Conservation (phyloP, 164 flowering plant species). For the Saururus chinensis region DNA sequence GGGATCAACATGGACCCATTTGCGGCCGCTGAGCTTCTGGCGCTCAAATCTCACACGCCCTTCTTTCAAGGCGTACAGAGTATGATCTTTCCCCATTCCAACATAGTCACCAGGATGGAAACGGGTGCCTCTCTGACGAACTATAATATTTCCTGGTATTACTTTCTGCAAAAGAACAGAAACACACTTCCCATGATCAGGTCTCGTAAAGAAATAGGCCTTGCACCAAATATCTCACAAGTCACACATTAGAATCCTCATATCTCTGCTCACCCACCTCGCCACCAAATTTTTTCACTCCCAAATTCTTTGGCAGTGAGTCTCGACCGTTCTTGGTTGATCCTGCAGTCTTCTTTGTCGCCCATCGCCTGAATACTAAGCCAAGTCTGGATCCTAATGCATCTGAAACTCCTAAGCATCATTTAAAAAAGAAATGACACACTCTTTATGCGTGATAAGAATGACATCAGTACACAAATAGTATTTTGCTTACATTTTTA, state of each 20-base stretch:
- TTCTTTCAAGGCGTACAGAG: slow-evolving; percentile 82
- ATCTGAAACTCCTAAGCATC: slow-evolving; percentile 18
- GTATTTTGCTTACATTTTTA: not conserved
- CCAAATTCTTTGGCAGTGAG: slow-evolving; percentile 80
- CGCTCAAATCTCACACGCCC: slow-evolving; percentile 73
- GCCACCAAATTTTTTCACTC: slow-evolving; percentile 96
- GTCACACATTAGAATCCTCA: not conserved
- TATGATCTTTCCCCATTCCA: slow-evolving; percentile 90
- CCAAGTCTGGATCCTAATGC: slow-evolving; percentile 54
- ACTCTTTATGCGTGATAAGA: not conserved
- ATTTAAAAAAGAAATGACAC: not conserved
- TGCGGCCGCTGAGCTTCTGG: slow-evolving; percentile 67
- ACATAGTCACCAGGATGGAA: slow-evolving; percentile 95
- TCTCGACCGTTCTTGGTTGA: slow-evolving; percentile 96
- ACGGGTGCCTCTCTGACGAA: slow-evolving; percentile 85
- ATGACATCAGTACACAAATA: not conserved
- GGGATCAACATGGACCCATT: slow-evolving; percentile 85
- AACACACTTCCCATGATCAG: not conserved
- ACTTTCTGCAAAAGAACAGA: slow-evolving; percentile 49
- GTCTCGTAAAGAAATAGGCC: too few species aligned
- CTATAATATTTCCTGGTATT: slow-evolving; percentile 88
- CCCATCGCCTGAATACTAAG: slow-evolving; percentile 81
- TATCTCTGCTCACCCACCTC: slow-evolving; percentile 35
- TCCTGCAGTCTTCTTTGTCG: slow-evolving; percentile 89
- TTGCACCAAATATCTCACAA: too few species aligned